These are phyloP conservation scores for Termitomyces eurrhizus DNA, from an alignment of 768 basidiomycete genomes.

Conservation along the genomic window DNA sequence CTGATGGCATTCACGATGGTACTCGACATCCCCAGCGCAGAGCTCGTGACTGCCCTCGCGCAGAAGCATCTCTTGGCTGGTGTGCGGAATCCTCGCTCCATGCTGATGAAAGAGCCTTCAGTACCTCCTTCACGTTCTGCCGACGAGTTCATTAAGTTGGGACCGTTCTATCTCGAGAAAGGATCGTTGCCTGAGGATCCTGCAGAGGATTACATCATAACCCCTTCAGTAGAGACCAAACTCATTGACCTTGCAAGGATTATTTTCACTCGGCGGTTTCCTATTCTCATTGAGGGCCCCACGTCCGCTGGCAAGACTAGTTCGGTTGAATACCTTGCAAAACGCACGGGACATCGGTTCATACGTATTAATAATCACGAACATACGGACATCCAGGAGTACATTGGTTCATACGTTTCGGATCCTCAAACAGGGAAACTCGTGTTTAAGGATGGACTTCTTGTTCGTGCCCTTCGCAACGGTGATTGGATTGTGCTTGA, in stretches of 20 bases:
- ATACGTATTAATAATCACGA: slow-evolving; percentile 99
- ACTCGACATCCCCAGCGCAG: slow-evolving; percentile 69
- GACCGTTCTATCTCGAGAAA: slow-evolving; percentile 85
- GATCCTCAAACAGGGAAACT: slow-evolving; percentile 92
- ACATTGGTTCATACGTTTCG: slow-evolving; percentile 94
- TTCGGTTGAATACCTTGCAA: slow-evolving; percentile 92
- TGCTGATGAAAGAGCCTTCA: slow-evolving; percentile 67
- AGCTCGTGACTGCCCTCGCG: slow-evolving; percentile 62
- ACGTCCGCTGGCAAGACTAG: slow-evolving; percentile 98
- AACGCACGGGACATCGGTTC: slow-evolving; percentile 89
- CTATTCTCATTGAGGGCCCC: slow-evolving; percentile 95
- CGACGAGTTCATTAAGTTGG: slow-evolving; percentile 74
- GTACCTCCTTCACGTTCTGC: slow-evolving; percentile 40
- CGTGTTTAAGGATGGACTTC: slow-evolving; percentile 89
- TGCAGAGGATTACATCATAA: slow-evolving; percentile 86
- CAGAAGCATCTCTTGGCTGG: slow-evolving; percentile 75
- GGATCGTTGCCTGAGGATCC: slow-evolving; percentile 64
- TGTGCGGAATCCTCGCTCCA: slow-evolving; percentile 74
- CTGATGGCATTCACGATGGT: slow-evolving; percentile 98
- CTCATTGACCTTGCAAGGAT: slow-evolving; percentile 94
- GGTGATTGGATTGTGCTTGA: slow-evolving; percentile 99
- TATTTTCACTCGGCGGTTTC: slow-evolving; percentile 82
- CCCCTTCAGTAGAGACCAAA: slow-evolving; percentile 92
- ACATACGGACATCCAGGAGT: slow-evolving; percentile 99
- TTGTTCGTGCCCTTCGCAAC: slow-evolving; percentile 85